A percentile compares a stretch with the other conserved stretches of the same genome.
Evolutionary conservation across 169 alveolate species (phyloP).

Genomic region (Theileria annulata): DNA sequence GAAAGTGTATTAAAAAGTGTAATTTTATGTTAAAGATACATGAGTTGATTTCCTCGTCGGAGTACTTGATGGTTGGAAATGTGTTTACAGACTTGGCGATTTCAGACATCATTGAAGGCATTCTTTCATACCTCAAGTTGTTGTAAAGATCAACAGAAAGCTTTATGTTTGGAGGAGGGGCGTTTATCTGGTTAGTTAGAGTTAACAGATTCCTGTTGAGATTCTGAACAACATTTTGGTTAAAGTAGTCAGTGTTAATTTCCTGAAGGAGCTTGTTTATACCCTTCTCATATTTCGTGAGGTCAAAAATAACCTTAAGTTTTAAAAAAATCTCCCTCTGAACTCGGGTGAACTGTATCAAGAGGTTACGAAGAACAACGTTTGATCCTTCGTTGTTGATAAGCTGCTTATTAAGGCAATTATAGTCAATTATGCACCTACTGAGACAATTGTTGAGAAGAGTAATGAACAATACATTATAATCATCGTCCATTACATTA

Average conservation of each 20-base stretch:
- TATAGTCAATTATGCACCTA: conserved; percentile 58
- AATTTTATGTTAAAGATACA: background rate
- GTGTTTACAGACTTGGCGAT: conserved; percentile 47
- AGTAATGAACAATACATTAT: conserved; percentile 39
- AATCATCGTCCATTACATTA: conserved; percentile 40
- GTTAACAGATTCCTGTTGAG: background rate
- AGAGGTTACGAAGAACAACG: conserved; percentile 20
- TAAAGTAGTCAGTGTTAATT: background rate
- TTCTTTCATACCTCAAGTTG: conserved; percentile 48
- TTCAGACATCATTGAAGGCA: conserved; percentile 54
- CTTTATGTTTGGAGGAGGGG: conserved; percentile 41
- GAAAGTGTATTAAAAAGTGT: conserved; percentile 1
- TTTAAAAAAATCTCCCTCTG: conserved; percentile 65
- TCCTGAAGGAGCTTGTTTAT: conserved; percentile 46
- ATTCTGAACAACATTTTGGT: background rate
- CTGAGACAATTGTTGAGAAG: conserved; percentile 36
- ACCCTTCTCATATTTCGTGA: conserved; percentile 24
- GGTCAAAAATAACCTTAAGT: conserved; percentile 31
- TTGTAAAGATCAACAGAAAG: conserved; percentile 55
- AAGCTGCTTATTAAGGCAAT: conserved; percentile 21
- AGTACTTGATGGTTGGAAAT: conserved; percentile 37
- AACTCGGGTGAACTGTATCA: conserved; percentile 54
- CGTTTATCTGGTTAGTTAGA: background rate
- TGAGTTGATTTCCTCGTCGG: conserved; percentile 33
- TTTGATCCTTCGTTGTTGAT: conserved; percentile 20